Evolutionary conservation across 257 asterid genomes (phyloP), one percentile per base, ranked within the genome.

Genomic region (Solanum sejunctum): DNA sequence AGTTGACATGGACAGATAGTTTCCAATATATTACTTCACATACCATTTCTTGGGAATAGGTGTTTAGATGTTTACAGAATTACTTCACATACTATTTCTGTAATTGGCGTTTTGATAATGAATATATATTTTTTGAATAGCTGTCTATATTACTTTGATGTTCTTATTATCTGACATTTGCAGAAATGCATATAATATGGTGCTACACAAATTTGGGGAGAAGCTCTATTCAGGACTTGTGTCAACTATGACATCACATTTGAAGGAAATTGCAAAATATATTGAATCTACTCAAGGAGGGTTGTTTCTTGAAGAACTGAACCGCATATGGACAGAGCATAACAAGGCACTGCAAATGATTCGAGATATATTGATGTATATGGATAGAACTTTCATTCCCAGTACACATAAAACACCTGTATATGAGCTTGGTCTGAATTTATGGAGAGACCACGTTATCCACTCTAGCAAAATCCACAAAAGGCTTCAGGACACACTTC

Each of bases 101-200:
- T 75, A 75, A 75, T 75, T 75, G 82, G 23, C 6, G 39, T 36
- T 51, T 41, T 23, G 57, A 26, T 51, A 77, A 5, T 36, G 39
- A 36, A 36, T 36, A 36, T 36, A 36, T 47, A 8, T 47, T 1
- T 9, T 51, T 77, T 51, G 82, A 41, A 77, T 77, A 77, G 47
- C 10, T 21, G 36, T 36, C 82, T 77, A 10, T 51, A 10, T 51
- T 77, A 77, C 63, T 26, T 77, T 51, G 61, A 47, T n/a, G 72
- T 45, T 57, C 81, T 83, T 61, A 63, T 12, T 66, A 41, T 57
- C 12, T 83, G 81, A 36, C 36, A 52, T 52, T 15, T 69, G 70
- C 90, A 88, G 90, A 83, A 88, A 85, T 85, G 90, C 90, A 61
- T 88, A 88, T 61, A 88, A 88, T 69, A 88, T 88, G 90, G 88